Evolutionary conservation across 2,329 filamentous ascomycete genomes (phyloP), one percentile per base, ranked within the genome.

Genomic region (Huntiella savannae): DNA sequence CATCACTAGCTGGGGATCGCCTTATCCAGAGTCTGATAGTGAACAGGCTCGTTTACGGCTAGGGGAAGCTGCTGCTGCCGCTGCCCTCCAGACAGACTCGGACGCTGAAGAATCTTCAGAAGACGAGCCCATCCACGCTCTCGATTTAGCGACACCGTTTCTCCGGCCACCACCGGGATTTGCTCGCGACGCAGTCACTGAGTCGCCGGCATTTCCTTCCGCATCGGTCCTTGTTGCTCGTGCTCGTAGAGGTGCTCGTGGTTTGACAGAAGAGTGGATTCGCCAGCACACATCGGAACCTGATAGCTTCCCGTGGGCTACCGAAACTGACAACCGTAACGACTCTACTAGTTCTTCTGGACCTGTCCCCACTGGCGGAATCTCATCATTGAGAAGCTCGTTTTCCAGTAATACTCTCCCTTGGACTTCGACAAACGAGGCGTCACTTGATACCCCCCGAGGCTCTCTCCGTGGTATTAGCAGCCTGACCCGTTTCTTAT

Each of bases 1-100:
- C 59, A 69, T 70, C 50, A 80, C 85, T 42, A 87, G 80, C 59
- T 94, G 87, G 86, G 87, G 87, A 48, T 94, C 86, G 46, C 87
- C 87, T 16, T 94, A 94, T 63, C 78, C 82, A 47, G 71, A 70
- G 51, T 71, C 79, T 35, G 79, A 73, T 48, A 60, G 59, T 54
- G 61, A 57, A 40, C 61, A 69, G 50, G 63, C 69, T 46, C 68
- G 67, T 45, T 62, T 62, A 46, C 62, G 65, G 51, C 75, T 43
- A 11, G 28, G 40, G n/a, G 43, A 42, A 6, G 22, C 28, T 12
- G 16, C 22, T 10, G 16, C 7, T 15, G 43, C 40, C n/a, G 22
- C 28, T 12, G 16, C 33, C n/a, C 17, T 8, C 40, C 71, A 70
- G 57, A 78, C 73, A 59, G 73, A 70, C 54, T 62, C 49, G 5